Base-by-base conservation (phyloP, 768 basidiomycete genomes). In the Neoboletus brunneissimus region DNA sequence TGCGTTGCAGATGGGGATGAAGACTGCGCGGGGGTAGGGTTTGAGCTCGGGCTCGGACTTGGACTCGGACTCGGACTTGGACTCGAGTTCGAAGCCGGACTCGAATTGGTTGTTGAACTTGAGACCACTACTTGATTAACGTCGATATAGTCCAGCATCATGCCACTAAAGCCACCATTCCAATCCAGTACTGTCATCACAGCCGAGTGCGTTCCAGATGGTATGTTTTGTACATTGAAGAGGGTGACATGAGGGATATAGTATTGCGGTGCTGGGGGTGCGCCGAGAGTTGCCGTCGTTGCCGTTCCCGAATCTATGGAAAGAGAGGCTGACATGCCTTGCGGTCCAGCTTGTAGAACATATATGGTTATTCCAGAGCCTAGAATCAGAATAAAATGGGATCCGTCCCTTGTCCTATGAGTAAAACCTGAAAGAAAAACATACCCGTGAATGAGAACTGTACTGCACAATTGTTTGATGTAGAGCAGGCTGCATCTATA, bases 281-380 rank as follows among this genome's bases (percentile, higher is more conserved):
- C 68, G 13, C 1, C 56, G 11, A 69, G 62, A 27, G 60, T 66
- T n/a, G 54, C 53, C 12, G 64, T 67, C 13, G 59, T 67, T 32
- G 66, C 51, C 3, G 60, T 38, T 5, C 64, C 68, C 2, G 59
- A 60, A 35, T 70, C 64, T 44, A 66, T 63, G 27, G 64, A 60
- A 37, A 70, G 62, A 29, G 66, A 65, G 18, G 68, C 68, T 16
- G 61, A 64, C 62, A 64, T 66, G 38, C 68, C 68, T 42, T 66
- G 62, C 0, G 64, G 57, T 20, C 68, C 68, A 18, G 64, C 68
- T 61, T 54, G 69, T 23, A 68, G 45, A 23, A 69, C 64, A 51
- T 70, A 71, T n/a, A 69, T 56, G 1, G 66, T 68, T 44, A 66
- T 44, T n/a, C 68, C 68, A 10, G 68, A 70, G 2, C 66, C 68